These are phyloP conservation scores for Epichloe hybrida DNA, from an alignment of 2,329 filamentous ascomycete genomes.

Conservation along the genomic window DNA sequence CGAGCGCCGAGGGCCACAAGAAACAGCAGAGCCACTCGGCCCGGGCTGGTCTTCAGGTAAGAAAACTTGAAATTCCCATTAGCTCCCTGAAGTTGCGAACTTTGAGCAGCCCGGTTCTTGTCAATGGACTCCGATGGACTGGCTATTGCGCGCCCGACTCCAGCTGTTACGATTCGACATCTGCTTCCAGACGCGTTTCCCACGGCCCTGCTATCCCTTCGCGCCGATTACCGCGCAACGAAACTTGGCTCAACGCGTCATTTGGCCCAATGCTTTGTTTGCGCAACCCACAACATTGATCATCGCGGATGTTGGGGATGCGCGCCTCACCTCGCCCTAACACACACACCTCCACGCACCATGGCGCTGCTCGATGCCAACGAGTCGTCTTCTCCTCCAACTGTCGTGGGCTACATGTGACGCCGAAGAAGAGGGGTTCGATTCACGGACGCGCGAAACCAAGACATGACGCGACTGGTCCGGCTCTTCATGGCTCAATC, in stretches of 20 bases:
- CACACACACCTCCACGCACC: too few relatives aligned
- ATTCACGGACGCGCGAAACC: background rate
- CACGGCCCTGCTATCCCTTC: background rate
- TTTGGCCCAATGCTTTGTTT: too few relatives aligned
- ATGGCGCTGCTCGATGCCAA: too few relatives aligned
- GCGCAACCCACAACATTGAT: too few relatives aligned
- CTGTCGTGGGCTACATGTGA: too few relatives aligned
- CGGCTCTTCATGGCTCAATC: background rate
- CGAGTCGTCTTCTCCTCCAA: too few relatives aligned
- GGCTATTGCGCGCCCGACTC: constrained; percentile 5
- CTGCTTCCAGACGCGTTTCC: background rate
- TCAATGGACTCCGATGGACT: background rate
- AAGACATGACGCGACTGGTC: background rate
- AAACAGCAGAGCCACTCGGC: constrained; percentile 94
- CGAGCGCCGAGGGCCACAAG: constrained; percentile 50
- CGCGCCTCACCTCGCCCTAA: too few relatives aligned
- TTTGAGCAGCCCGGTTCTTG: background rate
- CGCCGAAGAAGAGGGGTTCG: too few relatives aligned
- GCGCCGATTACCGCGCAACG: too few relatives aligned
- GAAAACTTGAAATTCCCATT: constrained; percentile 12
- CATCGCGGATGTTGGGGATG: too few relatives aligned
- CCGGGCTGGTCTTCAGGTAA: constrained; percentile 89
- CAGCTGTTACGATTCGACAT: constrained; percentile 9
- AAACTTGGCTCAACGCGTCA: too few relatives aligned
- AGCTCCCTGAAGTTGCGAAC: constrained; percentile 3